Conservation (phyloP, 495 filamentous ascomycete species). For the Poronia punctata region DNA sequence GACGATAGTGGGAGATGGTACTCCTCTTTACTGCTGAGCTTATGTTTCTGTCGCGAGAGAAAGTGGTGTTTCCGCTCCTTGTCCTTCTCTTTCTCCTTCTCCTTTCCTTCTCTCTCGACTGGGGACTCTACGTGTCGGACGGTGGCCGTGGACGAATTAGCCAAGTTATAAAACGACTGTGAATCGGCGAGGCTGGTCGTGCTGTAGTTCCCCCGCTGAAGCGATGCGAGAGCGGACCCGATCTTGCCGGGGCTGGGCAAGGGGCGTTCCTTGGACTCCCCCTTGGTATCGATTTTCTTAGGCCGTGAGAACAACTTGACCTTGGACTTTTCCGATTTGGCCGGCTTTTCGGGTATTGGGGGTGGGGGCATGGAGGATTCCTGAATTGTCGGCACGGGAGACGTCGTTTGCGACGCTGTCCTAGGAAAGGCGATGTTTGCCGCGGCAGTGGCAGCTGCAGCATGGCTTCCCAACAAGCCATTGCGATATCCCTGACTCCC, state of each 20-base stretch:
- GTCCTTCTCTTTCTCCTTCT: conserved; percentile 62
- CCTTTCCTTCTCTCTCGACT: conserved; percentile 25
- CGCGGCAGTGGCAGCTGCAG: conserved; percentile 67
- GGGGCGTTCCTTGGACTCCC: conserved; percentile 62
- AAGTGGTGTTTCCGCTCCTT: conserved; percentile 77
- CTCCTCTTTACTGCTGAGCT: conserved; percentile 71
- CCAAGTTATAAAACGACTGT: conserved; percentile 71
- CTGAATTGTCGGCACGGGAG: conserved; percentile 38
- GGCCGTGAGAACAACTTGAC: conserved; percentile 89
- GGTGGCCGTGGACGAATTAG: conserved; percentile 79
- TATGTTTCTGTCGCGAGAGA: conserved; percentile 84
- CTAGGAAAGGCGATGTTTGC: conserved; percentile 83
- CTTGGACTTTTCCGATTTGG: conserved; percentile 73
- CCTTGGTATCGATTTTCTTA: conserved; percentile 70
- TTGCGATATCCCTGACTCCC: conserved; percentile 55
- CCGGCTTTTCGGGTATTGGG: conserved; percentile 55
- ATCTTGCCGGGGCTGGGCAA: conserved; percentile 80
- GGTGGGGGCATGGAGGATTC: conserved; percentile 25
- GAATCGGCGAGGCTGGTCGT: conserved; percentile 70
- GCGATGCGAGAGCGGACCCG: conserved; percentile 49
- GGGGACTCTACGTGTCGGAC: conserved; percentile 48
- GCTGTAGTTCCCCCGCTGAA: conserved; percentile 66
- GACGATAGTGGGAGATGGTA: conserved; percentile 81
- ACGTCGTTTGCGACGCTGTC: conserved; percentile 42
- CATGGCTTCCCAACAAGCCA: conserved; percentile 58